Base-by-base conservation (phyloP, 192 early-diverging fungal species). In the Dispira parvispora region DNA sequence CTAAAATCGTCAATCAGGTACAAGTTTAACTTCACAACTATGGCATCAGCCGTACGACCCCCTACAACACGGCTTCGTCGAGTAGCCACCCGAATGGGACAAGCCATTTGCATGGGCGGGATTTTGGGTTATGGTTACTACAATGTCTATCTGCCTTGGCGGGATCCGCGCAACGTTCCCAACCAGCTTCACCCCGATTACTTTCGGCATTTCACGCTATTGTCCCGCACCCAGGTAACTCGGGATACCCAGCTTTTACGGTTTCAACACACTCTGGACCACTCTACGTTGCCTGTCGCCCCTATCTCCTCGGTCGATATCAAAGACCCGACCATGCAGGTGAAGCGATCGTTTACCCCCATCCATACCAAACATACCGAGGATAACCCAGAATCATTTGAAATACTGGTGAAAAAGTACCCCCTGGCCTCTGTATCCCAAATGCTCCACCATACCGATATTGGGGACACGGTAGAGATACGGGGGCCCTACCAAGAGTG, bases 401-500 rank as follows among this genome's bases (percentile, higher is more conserved):
- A n/a, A 27, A n/a, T 57, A 18, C 27, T 57, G 18, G 55, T 57
- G 4, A 57, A 57, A 27, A 26, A 38, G n/a, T 57, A 57, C 14
- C 55, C 55, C 1, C 55, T 57, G 28, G 55, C 55, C 55, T 57
- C 55, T 13, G 55, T 57, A 27, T 26, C 55, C 26, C 27, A n/a
- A 28, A n/a, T 57, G 9, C 55, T 57, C 27, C 55, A 57, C 26
- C 55, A 38, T 27, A 57, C 27, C 55, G 27, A 16, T 11, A 27
- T 32, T n/a, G 55, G 55, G 16, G 55, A 18, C 18, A 57, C 55
- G 10, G 55, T 38, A n/a, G 78, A 84, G 21, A 73, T 90, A 64
- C 87, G 87, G 71, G 88, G 88, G 1, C 88, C 88, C 56, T 82
- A 85, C 65, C 65, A 62, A 52, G 86, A 88, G 73, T 81, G 73